A percentile compares a stretch with the other conserved stretches of the same genome.
These are phyloP conservation scores for Penicillium digitatum DNA, from an alignment of 2,329 filamentous ascomycete species.

Conservation along the genomic window DNA sequence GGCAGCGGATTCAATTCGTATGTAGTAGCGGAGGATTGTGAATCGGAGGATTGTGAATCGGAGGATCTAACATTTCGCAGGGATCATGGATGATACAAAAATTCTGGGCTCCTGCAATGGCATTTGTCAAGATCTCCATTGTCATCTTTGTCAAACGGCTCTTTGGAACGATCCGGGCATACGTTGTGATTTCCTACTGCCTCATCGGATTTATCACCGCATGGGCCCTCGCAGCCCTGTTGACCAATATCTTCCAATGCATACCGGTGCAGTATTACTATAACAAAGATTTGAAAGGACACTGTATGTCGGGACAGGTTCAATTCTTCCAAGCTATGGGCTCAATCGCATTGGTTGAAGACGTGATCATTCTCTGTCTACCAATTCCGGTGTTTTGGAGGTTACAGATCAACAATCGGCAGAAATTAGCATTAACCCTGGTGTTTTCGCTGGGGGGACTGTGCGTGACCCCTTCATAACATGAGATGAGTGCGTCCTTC, in stretches of 20 bases:
- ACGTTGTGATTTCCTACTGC: background rate
- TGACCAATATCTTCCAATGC: conserved; percentile 23
- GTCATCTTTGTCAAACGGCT: conserved; percentile 17
- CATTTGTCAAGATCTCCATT: conserved; percentile 21
- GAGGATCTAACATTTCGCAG: background rate
- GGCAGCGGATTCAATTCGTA: background rate
- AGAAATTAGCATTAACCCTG: background rate
- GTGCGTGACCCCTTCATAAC: background rate
- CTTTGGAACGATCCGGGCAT: conserved; percentile 3
- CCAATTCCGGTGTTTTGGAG: conserved; percentile 20
- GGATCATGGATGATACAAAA: conserved; percentile 19
- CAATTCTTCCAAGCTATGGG: conserved; percentile 16
- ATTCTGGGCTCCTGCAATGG: conserved; percentile 18
- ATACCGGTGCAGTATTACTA: conserved; percentile 20
- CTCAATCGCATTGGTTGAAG: conserved; percentile 13
- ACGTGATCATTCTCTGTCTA: conserved; percentile 18
- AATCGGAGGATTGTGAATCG: too few species aligned
- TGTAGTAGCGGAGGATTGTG: background rate
- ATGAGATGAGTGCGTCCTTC: background rate
- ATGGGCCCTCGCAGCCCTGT: conserved; percentile 15
- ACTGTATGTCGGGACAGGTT: conserved; percentile 18
- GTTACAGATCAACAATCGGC: conserved; percentile 7
- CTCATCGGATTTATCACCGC: conserved; percentile 3
- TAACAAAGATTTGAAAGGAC: conserved; percentile 13
- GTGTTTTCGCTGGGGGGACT: background rate